These are phyloP conservation scores for Saccharomycopsis sp. DNA, from an alignment of 805 yeast species.

Conservation along the genomic window DNA sequence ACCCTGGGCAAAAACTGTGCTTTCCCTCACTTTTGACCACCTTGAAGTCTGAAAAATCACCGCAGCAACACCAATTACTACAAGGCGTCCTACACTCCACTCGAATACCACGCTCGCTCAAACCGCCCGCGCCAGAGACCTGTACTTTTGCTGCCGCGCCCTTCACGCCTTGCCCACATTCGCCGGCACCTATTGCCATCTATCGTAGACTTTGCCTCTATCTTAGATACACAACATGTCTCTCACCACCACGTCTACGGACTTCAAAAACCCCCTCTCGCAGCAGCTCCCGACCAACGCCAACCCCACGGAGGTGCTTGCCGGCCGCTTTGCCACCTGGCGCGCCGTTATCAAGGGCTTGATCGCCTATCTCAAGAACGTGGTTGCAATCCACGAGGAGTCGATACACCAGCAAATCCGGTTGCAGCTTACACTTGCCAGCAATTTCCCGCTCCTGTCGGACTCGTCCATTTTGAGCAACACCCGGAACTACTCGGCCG, in stretches of 20 bases:
- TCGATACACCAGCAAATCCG: constrained; percentile 75
- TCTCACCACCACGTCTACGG: neutral
- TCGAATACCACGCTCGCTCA: too few relatives aligned
- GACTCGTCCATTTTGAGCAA: constrained; percentile 3
- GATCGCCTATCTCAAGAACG: constrained; percentile 68
- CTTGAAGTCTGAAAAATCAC: too few relatives aligned
- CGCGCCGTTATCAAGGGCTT: constrained; percentile 69
- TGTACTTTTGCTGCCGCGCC: too few relatives aligned
- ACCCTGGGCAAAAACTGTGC: too few relatives aligned
- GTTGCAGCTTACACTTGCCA: constrained; percentile 64
- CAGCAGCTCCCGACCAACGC: constrained; percentile 50
- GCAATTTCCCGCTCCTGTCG: constrained; percentile 35
- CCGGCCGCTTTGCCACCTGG: constrained; percentile 83
- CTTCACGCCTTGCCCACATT: too few relatives aligned
- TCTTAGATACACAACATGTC: neutral
- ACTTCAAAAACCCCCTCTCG: constrained; percentile 35
- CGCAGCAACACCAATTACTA: too few relatives aligned
- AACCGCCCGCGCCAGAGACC: too few relatives aligned
- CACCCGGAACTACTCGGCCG: constrained; percentile 1
- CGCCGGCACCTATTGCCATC: too few relatives aligned
- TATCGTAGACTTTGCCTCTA: too few relatives aligned
- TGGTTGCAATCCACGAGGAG: constrained; percentile 82
- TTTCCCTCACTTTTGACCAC: too few relatives aligned
- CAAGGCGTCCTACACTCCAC: too few relatives aligned
- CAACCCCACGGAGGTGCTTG: constrained; percentile 82